Base-by-base conservation (phyloP, 192 early-diverging fungal species). In the Backusella mclennaniae region DNA sequence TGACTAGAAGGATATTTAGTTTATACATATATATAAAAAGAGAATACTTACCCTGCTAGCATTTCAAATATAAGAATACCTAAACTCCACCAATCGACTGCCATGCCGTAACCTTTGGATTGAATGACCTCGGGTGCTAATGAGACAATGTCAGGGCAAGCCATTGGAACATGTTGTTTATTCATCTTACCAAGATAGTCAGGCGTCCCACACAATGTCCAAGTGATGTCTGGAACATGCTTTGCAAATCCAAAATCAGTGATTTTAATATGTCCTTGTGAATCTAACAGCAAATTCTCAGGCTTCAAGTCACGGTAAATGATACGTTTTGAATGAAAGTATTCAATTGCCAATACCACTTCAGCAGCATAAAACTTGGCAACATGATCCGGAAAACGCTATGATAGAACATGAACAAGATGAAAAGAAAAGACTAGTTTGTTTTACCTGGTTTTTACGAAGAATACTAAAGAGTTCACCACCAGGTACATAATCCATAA, bases 211-310 rank as follows among this genome's bases (percentile, higher is more conserved):
- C 97, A 99, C 69, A 99, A 82, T 53, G 97, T 99, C 96, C 96
- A 98, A 44, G 96, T 99, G 83, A 96, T 90, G 73, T 66, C 29
- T 31, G 75, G 9, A 11, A 82, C 41, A 71, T 75, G 69, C 31
- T 99, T 99, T 69, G 96, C 95, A 87, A 99, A 99, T 6, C 97
- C 97, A 90, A 99, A 99, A 85, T 99, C 96, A 1, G 96, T 93
- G 71, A 99, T 95, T 78, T 99, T 99, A 84, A 99, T 90, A 85
- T 99, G 94, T 6, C 97, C 97, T 53, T 87, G 76, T 12, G 89
- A 87, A 80, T 97, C 96, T 46, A 99, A 82, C 52, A 93, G 77
- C 12, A 94, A 79, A 79, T 95, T 94, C 78, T 99, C 97, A 8
- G 97, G 97, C 84, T 99, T 99, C 66, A 98, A 83, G 82, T 99